These are phyloP conservation scores for Diplodia mutila DNA, from an alignment of 2,329 filamentous ascomycete species.

Conservation along the genomic window DNA sequence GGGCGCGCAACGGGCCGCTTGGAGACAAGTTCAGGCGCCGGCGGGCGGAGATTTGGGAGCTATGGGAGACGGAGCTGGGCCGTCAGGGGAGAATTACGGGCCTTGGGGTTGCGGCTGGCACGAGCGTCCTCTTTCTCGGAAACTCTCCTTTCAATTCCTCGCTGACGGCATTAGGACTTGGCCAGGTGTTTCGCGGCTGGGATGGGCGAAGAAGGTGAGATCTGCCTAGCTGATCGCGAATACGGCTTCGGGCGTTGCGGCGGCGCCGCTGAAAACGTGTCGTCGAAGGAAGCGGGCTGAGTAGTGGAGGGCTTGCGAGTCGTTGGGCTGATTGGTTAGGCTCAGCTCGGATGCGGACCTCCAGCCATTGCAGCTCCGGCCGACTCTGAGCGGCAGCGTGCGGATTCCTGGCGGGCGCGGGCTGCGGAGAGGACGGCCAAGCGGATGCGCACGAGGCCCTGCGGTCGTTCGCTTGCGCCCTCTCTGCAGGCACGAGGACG, in stretches of 20 bases:
- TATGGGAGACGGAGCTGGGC: constrained; percentile 12
- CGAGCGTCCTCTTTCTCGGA: constrained; percentile 11
- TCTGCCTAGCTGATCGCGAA: neutral
- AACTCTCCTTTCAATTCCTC: constrained; percentile 18
- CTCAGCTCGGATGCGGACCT: constrained; percentile 16
- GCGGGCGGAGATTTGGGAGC: constrained; percentile 19
- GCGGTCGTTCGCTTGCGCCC: neutral
- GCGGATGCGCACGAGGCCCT: constrained; percentile 10
- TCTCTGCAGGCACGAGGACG: neutral
- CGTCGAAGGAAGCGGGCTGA: constrained; percentile 20
- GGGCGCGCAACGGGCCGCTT: constrained; percentile 5
- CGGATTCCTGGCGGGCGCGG: neutral
- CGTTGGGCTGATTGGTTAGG: constrained; percentile 19
- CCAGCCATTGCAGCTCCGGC: constrained; percentile 13
- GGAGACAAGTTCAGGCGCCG: neutral
- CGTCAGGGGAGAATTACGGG: constrained; percentile 26
- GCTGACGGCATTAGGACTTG: neutral
- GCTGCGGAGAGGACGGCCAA: neutral
- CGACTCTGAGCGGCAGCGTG: constrained; percentile 7
- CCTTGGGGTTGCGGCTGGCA: constrained; percentile 19
- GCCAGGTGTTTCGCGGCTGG: constrained; percentile 1
- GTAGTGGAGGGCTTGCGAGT: constrained; percentile 17
- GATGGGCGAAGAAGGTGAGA: neutral
- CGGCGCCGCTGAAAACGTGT: constrained; percentile 23
- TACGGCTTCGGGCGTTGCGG: constrained; percentile 13